Conservation (phyloP, 1,139 yeast genomes). For the Pichia sp. region DNA sequence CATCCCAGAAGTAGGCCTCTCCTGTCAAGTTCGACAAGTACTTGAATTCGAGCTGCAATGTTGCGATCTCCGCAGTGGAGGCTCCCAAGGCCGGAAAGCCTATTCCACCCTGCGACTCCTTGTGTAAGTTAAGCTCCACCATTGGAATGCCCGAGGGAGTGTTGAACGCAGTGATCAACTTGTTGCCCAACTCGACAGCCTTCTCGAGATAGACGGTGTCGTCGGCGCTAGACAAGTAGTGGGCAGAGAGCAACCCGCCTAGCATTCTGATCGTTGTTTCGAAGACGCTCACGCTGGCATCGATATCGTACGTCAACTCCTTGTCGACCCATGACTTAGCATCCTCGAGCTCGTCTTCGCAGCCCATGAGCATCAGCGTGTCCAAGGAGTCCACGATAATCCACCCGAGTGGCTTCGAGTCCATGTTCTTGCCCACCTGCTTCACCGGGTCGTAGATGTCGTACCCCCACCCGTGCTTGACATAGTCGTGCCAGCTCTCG, state of each 20-base stretch:
- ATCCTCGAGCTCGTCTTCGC: conserved; percentile 56
- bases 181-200: conserved; percentile 59
- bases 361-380: conserved; percentile 77
- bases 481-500: conserved; percentile 78
- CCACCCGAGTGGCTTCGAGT: conserved; percentile 87
- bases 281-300: conserved; percentile 75
- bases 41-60: conserved; percentile 85
- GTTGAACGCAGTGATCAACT: conserved; percentile 61
- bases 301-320: conserved; percentile 56
- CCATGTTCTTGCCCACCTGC: conserved; percentile 70
- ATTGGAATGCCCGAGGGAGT: conserved; percentile 68
- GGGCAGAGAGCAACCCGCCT: conserved; percentile 86
- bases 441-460: conserved; percentile 64
- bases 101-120: conserved; percentile 56
- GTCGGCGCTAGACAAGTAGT: conserved; percentile 51
- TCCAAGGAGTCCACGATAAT: conserved; percentile 88
- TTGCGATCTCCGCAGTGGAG: conserved; percentile 87
- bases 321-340: conserved; percentile 75
- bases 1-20: conserved; percentile 71
- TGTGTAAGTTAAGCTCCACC: conserved; percentile 67
- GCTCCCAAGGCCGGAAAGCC: conserved; percentile 70
- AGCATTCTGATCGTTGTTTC: conserved; percentile 93
- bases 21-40: conserved; percentile 80
- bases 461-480: conserved; percentile 76
- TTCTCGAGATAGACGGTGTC: conserved; percentile 72